Percentiles rank a stretch among this genome's conserved stretches.
phyloP scores from a whole-genome alignment of 768 basidiomycete genomes.

The Suillus variegatus region DNA sequence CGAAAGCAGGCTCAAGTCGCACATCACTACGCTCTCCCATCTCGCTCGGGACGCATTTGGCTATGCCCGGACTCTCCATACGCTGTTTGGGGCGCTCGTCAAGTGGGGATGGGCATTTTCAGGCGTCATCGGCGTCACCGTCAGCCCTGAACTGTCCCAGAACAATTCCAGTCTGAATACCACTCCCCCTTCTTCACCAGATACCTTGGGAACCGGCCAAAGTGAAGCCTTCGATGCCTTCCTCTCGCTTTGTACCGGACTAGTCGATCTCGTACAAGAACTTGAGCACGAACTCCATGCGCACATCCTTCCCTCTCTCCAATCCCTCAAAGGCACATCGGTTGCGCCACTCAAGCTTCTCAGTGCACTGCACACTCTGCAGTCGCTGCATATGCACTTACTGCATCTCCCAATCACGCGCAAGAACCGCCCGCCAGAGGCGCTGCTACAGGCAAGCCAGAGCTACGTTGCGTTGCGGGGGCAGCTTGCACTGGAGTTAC shows the following conservation, averaged over 20 bases:
- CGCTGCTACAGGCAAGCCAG: slow-evolving; percentile 71
- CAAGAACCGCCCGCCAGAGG: slow-evolving; percentile 54
- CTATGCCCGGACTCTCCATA: slow-evolving; percentile 58
- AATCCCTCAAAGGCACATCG: slow-evolving; percentile 57
- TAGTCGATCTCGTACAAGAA: slow-evolving; percentile 53
- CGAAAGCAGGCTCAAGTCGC: slow-evolving; percentile 56
- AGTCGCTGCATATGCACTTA: slow-evolving; percentile 70
- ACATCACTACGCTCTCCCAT: slow-evolving; percentile 58
- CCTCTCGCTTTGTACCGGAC: slow-evolving; percentile 53
- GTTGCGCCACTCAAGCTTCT: slow-evolving; percentile 66
- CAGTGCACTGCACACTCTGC: slow-evolving; percentile 70
- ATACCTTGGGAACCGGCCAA: slow-evolving; percentile 16
- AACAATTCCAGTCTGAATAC: background rate
- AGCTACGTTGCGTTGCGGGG: slow-evolving; percentile 78
- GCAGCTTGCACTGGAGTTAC: slow-evolving; percentile 72
- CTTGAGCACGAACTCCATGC: slow-evolving; percentile 57
- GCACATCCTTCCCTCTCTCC: slow-evolving; percentile 57
- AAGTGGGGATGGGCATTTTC: slow-evolving; percentile 69
- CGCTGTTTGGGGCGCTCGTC: slow-evolving; percentile 49
- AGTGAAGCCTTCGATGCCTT: slow-evolving; percentile 77
- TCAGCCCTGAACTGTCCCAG: slow-evolving; percentile 32
- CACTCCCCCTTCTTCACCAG: slow-evolving; percentile 21
- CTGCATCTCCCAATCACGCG: slow-evolving; percentile 70
- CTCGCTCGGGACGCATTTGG: slow-evolving; percentile 64
- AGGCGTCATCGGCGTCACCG: slow-evolving; percentile 61